Percentiles rank a stretch among this genome's conserved stretches.
Conservation (phyloP, 2,329 filamentous ascomycete species). For the Sclerotinia borealis region DNA sequence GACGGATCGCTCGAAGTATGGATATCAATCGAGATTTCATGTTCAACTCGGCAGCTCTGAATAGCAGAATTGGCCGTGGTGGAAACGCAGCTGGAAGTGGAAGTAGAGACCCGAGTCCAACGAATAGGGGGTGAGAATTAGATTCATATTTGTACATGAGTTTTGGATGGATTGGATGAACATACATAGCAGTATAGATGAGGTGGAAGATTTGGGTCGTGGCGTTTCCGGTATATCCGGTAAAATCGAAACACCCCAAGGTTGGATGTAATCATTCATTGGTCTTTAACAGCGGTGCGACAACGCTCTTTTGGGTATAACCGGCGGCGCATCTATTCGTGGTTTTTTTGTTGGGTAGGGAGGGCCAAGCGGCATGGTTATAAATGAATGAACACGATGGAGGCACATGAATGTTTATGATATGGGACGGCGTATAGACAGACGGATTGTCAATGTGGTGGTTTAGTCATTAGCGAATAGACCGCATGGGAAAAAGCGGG, state of each 20-base stretch:
- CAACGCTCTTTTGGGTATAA: neutral
- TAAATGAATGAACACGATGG: neutral
- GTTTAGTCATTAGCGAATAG: neutral
- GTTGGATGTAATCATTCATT: neutral
- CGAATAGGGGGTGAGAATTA: neutral
- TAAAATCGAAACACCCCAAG: neutral
- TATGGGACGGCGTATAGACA: neutral
- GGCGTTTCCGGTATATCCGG: neutral
- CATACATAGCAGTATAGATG: neutral
- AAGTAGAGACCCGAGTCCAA: neutral
- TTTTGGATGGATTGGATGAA: neutral
- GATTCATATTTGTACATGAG: neutral
- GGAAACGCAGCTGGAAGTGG: neutral
- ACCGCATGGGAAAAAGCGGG: neutral
- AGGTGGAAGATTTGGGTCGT: neutral
- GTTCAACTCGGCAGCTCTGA: constrained; percentile 19
- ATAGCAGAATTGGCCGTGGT: neutral
- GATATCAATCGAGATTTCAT: constrained; percentile 33
- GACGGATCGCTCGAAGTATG: constrained; percentile 31
- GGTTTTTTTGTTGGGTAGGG: neutral
- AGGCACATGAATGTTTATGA: neutral
- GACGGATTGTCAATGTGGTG: neutral
- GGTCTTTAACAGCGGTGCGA: neutral
- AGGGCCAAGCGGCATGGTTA: neutral
- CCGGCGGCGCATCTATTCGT: neutral